A percentile compares a stretch with the other conserved stretches of the same genome.
Conservation (phyloP, 2,329 filamentous ascomycete species). For the Diplodia mutila region DNA sequence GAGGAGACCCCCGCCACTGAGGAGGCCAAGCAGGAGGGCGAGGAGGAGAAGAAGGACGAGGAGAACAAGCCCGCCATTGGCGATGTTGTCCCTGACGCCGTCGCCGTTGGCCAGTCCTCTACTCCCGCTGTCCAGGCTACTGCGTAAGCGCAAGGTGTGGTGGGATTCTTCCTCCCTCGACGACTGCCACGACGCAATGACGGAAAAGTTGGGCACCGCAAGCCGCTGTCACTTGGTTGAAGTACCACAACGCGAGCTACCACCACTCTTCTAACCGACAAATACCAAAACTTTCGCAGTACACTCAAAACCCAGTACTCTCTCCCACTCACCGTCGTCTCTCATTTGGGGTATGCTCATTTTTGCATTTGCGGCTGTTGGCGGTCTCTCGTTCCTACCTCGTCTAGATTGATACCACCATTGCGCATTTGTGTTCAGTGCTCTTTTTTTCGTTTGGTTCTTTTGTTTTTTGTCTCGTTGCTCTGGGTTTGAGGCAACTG, state of each 20-base stretch:
- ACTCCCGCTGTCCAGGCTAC: conserved; percentile 46
- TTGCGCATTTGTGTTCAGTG: conserved; percentile 31
- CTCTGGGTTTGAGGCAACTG: conserved; percentile 35
- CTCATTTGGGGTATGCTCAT: conserved; percentile 38
- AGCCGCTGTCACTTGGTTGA: conserved; percentile 46
- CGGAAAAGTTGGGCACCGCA: conserved; percentile 47
- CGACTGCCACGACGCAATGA: conserved; percentile 48
- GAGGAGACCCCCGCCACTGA: conserved; percentile 32
- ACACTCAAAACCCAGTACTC: conserved; percentile 30
- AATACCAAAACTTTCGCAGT: conserved; percentile 37
- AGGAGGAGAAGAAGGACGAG: conserved; percentile 29
- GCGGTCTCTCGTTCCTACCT: conserved; percentile 28
- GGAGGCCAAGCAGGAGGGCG: conserved; percentile 34
- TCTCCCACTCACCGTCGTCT: conserved; percentile 34
- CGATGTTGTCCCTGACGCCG: conserved; percentile 44
- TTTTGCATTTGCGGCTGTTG: conserved; percentile 42
- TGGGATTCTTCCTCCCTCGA: conserved; percentile 44
- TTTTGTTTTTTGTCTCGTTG: conserved; percentile 39
- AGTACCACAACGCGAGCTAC: conserved; percentile 33
- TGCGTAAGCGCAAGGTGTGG: conserved; percentile 50
- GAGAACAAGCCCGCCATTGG: conserved; percentile 41
- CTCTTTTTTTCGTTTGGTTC: conserved; percentile 20
- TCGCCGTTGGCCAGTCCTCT: conserved; percentile 47
- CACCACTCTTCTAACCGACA: conserved; percentile 39
- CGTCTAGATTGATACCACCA: conserved; percentile 26